These are phyloP conservation scores for Ceratocystiopsis sp. DNA, from an alignment of 2,329 filamentous ascomycete species.

Conservation along the genomic window DNA sequence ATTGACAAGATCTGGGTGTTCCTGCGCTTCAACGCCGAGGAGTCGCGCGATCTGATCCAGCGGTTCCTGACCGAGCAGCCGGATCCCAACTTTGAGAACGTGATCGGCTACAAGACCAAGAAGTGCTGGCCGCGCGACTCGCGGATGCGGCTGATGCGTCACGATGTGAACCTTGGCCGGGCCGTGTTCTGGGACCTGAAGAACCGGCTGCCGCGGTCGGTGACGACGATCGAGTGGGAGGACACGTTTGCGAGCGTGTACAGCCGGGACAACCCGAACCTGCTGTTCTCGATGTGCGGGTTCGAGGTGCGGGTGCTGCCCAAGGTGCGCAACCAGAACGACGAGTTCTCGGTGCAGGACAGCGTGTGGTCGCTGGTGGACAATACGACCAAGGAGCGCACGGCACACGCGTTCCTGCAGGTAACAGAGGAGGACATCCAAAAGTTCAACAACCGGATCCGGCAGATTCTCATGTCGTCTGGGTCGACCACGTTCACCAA, in stretches of 20 bases:
- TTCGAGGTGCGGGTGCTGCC: conserved; percentile 95
- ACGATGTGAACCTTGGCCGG: conserved; percentile 92
- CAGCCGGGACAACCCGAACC: conserved; percentile 91
- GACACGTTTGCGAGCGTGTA: conserved; percentile 98
- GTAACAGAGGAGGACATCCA: conserved; percentile 96
- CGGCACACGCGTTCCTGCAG: conserved; percentile 91
- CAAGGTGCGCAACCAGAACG: conserved; percentile 86
- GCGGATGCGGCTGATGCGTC: conserved; percentile 93
- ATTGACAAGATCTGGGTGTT: conserved; percentile 99
- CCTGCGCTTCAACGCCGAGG: conserved; percentile 81
- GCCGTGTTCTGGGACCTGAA: conserved; percentile 99
- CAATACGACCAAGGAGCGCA: conserved; percentile 91
- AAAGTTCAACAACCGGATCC: conserved; percentile 98
- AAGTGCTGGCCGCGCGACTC: conserved; percentile 98
- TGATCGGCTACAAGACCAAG: conserved; percentile 98
- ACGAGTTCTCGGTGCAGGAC: conserved; percentile 94
- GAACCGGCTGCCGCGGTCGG: conserved; percentile 82
- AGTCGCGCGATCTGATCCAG: conserved; percentile 90
- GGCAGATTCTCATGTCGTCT: conserved; percentile 97
- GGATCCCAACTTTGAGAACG: conserved; percentile 97
- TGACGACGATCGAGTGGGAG: conserved; percentile 98
- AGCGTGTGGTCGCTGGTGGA: conserved; percentile 97
- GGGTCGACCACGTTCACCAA: conserved; percentile 99
- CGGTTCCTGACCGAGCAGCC: conserved; percentile 96
- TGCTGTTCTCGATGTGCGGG: conserved; percentile 94